Percentiles rank a stretch among this genome's conserved stretches.
phyloP scores from a whole-genome alignment of 352 stramenopile genomes.

The Pythium oligandrum region DNA sequence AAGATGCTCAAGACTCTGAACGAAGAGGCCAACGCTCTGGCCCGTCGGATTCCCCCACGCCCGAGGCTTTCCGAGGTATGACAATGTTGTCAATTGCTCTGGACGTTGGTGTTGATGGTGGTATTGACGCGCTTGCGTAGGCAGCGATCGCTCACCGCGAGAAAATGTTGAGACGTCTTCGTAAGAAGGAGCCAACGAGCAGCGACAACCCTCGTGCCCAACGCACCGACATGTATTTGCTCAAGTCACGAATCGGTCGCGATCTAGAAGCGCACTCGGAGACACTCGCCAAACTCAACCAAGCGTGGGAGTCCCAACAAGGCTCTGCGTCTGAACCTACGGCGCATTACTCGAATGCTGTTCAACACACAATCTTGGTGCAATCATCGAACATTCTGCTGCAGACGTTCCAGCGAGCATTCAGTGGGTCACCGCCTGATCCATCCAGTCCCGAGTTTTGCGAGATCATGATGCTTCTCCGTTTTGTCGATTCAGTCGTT shows the following conservation, averaged over 20 bases:
- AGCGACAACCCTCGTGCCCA: conserved; percentile 2
- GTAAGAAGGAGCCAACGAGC: conserved; percentile 23
- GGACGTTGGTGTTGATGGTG: background rate
- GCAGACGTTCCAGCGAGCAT: conserved; percentile 43
- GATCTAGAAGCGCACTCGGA: background rate
- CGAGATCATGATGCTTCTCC: conserved; percentile 15
- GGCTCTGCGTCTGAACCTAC: background rate
- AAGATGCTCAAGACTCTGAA: conserved; percentile 35
- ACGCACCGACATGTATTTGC: conserved; percentile 2
- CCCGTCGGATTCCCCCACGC: conserved; percentile 21
- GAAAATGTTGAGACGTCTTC: conserved; percentile 33
- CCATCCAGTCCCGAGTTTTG: background rate
- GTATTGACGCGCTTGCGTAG: conserved; percentile 7
- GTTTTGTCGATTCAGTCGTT: conserved; percentile 15
- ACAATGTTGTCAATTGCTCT: background rate
- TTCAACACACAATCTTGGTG: conserved; percentile 40
- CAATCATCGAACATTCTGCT: conserved; percentile 54
- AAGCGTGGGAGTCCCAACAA: conserved; percentile 3
- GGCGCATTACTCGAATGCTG: conserved; percentile 21
- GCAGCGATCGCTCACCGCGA: conserved; percentile 32
- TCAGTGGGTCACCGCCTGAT: conserved; percentile 25
- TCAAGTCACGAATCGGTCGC: background rate
- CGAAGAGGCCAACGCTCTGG: conserved; percentile 23
- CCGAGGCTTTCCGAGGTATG: conserved; percentile 28
- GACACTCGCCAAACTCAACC: conserved; percentile 6